Conservation (phyloP, 495 filamentous ascomycete species). For the Daldinia decipiens region DNA sequence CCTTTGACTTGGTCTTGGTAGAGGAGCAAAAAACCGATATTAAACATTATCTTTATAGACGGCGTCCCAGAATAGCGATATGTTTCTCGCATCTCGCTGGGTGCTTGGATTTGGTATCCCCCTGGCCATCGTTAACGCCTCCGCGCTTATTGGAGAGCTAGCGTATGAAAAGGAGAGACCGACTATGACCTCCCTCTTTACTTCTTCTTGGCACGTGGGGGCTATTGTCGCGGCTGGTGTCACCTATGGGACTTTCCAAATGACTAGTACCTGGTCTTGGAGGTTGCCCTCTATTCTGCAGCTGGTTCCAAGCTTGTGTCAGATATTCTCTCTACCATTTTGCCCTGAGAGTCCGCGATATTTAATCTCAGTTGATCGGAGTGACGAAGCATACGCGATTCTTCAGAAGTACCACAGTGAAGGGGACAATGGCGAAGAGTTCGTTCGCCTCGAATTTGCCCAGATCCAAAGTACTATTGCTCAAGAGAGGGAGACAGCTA, state of each 20-base stretch:
- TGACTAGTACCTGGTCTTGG: constrained; percentile 67
- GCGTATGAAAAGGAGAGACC: constrained; percentile 67
- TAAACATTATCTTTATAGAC: constrained; percentile 31
- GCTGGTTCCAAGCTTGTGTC: constrained; percentile 59
- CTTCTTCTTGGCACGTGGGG: constrained; percentile 67
- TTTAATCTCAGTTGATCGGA: constrained; percentile 56
- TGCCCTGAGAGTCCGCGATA: constrained; percentile 64
- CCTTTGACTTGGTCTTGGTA: not conserved
- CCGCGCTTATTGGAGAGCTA: constrained; percentile 69
- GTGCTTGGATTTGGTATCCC: constrained; percentile 70
- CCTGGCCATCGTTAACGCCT: constrained; percentile 68
- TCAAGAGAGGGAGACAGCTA: constrained; percentile 59
- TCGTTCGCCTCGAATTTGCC: constrained; percentile 63
- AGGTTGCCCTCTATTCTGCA: constrained; percentile 66
- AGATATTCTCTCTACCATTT: constrained; percentile 60
- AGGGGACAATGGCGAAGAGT: constrained; percentile 60
- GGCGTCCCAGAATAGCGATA: constrained; percentile 50
- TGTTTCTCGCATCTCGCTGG: constrained; percentile 69
- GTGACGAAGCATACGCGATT: constrained; percentile 64
- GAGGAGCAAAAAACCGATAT: not conserved
- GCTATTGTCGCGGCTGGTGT: constrained; percentile 65
- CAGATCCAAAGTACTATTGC: constrained; percentile 66
- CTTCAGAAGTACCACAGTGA: constrained; percentile 68
- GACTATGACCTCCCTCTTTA: constrained; percentile 70
- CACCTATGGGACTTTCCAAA: constrained; percentile 65